Evolutionary conservation across 192 early-diverging fungal species (phyloP), one percentile per base, ranked within the genome.

Genomic region (Umbelopsis vinacea): DNA sequence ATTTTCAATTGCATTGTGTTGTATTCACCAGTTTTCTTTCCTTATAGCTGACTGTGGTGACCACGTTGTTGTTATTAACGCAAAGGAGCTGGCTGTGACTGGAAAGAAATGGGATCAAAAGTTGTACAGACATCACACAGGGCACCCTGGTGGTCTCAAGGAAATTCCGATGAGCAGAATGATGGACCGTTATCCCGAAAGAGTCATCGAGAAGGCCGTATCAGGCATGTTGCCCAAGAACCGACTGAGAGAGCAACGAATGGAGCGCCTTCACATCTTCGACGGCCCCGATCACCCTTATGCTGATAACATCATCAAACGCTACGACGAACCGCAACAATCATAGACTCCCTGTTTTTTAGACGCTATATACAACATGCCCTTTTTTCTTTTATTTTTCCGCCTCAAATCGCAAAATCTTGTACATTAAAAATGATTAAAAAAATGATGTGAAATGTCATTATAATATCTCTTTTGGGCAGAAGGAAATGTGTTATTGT

Each of bases 161-260:
- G 89, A 92, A 67, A 88, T 91, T 46, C 85, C 84, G 38, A 93
- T 91, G 83, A 85, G 92, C 33, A 78, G 85, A 68, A 80, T 98
- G 46, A 82, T 89, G 78, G 88, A 87, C 55, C 92, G 92, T 70
- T 85, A 94, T 69, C 90, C 96, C 0, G 89, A 86, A 46, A 92
- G 90, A 69, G 89, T 91, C 78, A 85, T 98, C 63, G 91, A 92
- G 70, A 95, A 94, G 78, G 97, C 97, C 11, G 87, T 98, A 23
- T 94, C 90, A 7, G 95, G 96, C 35, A 96, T 96, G 93, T 80
- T 98, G 57, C 97, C 97, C 45, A 98, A 98, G 78, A 97, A 97
- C 84, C 85, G 88, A 55, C 85, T 97, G 60, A 88, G 96, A 22
- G 88, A 93, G 48, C 85, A 84, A 5, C 89, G 92, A 68, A 77